Percentiles rank a stretch among this genome's conserved stretches.
Conservation (phyloP, 139 green algal species). For the Deuterostichococcus epilithicus region DNA sequence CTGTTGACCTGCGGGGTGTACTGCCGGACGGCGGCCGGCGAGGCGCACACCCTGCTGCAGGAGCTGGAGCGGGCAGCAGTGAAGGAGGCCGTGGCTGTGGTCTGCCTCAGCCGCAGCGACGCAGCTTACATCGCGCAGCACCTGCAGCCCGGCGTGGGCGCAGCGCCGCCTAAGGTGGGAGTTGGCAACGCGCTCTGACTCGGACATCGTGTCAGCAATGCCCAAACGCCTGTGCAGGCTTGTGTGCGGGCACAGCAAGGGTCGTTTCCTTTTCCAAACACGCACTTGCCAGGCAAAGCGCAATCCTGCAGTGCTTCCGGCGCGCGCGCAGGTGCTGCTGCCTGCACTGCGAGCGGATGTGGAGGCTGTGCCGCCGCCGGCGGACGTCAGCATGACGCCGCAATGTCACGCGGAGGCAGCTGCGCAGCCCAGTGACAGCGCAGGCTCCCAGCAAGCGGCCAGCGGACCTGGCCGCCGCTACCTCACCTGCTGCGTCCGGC, state of each 20-base stretch:
- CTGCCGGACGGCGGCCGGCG: conserved; percentile 19
- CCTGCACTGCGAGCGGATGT: conserved; percentile 65
- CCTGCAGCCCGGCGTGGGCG: not conserved
- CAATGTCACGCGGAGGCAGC: not conserved
- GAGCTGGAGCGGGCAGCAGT: conserved; percentile 34
- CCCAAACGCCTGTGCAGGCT: too few relatives aligned
- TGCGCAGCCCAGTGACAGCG: not conserved
- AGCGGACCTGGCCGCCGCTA: conserved; percentile 18
- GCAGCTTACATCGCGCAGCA: conserved; percentile 33
- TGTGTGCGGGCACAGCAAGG: too few relatives aligned
- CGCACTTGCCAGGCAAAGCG: too few relatives aligned
- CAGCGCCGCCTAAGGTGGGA: not conserved
- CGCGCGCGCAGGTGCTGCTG: conserved; percentile 51
- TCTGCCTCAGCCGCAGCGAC: conserved; percentile 53
- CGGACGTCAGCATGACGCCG: not conserved
- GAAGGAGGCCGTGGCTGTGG: conserved; percentile 12
- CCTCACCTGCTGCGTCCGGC: conserved; percentile 69
- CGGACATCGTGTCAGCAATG: too few relatives aligned
- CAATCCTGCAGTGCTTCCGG: too few relatives aligned
- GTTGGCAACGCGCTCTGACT: too few relatives aligned
- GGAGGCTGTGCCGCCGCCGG: conserved; percentile 20
- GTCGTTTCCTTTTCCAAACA: too few relatives aligned
- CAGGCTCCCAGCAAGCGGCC: not conserved
- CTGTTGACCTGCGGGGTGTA: conserved; percentile 28
- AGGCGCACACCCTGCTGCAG: conserved; percentile 18